A percentile compares a stretch with the other conserved stretches of the same genome.
Conservation (phyloP, 2,329 filamentous ascomycete genomes). For the Ceratocystis alfenasii region DNA sequence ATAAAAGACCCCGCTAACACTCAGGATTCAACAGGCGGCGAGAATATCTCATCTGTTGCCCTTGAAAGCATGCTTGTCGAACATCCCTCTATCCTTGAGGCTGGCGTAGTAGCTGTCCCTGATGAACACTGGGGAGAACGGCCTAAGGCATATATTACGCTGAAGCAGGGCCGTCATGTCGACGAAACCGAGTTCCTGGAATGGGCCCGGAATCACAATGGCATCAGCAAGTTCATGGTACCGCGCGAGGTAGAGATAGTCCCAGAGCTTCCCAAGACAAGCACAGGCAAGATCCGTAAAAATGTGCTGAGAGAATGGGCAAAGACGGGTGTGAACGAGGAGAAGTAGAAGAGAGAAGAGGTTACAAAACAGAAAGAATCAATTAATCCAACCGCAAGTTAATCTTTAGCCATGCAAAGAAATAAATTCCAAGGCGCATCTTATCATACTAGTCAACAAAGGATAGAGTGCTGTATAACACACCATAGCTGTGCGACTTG, state of each 20-base stretch:
- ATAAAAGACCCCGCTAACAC: not conserved
- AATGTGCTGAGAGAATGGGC: slow-evolving; percentile 84
- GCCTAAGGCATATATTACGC: slow-evolving; percentile 87
- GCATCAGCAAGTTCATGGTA: slow-evolving; percentile 86
- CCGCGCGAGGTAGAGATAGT: slow-evolving; percentile 63
- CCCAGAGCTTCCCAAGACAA: slow-evolving; percentile 86
- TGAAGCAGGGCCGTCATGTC: slow-evolving; percentile 53
- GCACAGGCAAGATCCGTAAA: slow-evolving; percentile 93
- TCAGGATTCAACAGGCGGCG: slow-evolving; percentile 51
- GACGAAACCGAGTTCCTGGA: slow-evolving; percentile 54
- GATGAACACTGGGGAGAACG: slow-evolving; percentile 91
- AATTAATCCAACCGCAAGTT: not conserved
- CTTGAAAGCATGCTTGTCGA: slow-evolving; percentile 80
- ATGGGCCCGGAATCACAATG: slow-evolving; percentile 72
- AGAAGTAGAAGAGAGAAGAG: not conserved
- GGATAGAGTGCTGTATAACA: too few relatives aligned
- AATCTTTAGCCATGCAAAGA: too few relatives aligned
- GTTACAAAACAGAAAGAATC: not conserved
- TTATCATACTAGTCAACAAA: too few relatives aligned
- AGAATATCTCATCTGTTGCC: slow-evolving; percentile 92
- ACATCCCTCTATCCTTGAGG: slow-evolving; percentile 82
- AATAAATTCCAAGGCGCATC: too few relatives aligned
- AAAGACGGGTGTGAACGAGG: slow-evolving; percentile 30
- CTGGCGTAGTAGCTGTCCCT: slow-evolving; percentile 74
- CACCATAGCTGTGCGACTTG: not conserved